These are phyloP conservation scores for Pholiota conissans DNA, from an alignment of 768 basidiomycete species.

Conservation along the genomic window DNA sequence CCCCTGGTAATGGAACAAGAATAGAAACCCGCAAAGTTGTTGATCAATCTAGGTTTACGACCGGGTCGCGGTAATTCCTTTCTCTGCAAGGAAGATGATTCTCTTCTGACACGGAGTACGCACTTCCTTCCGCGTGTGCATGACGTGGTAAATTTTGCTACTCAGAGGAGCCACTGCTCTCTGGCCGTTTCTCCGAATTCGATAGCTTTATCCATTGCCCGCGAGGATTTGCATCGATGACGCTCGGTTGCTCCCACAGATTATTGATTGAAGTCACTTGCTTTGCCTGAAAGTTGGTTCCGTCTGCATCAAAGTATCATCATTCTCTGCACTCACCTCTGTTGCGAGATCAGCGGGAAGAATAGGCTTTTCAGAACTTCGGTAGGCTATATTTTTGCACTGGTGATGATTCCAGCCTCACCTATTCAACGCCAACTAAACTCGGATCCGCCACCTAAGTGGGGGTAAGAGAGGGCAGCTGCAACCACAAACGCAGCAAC, in stretches of 20 bases:
- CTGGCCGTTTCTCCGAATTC: background rate
- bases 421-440: background rate
- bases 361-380: background rate
- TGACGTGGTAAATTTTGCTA: background rate
- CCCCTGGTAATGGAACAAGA: background rate
- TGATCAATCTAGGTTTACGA: background rate
- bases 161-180: background rate
- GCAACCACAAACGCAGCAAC: background rate
- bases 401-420: background rate
- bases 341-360: background rate
- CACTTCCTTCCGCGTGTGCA: background rate
- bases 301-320: no score
- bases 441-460: background rate
- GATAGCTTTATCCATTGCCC: background rate
- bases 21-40: background rate
- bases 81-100: background rate
- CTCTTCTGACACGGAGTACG: background rate
- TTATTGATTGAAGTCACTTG: no score
- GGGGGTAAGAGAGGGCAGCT: background rate
- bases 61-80: background rate
- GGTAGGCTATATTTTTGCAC: background rate
- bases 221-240: background rate
- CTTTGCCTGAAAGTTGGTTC: no score
- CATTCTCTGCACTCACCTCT: background rate
- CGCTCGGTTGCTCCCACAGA: no score